These are phyloP conservation scores for Neurospora discreta DNA, from an alignment of 495 filamentous ascomycete genomes.

Conservation along the genomic window DNA sequence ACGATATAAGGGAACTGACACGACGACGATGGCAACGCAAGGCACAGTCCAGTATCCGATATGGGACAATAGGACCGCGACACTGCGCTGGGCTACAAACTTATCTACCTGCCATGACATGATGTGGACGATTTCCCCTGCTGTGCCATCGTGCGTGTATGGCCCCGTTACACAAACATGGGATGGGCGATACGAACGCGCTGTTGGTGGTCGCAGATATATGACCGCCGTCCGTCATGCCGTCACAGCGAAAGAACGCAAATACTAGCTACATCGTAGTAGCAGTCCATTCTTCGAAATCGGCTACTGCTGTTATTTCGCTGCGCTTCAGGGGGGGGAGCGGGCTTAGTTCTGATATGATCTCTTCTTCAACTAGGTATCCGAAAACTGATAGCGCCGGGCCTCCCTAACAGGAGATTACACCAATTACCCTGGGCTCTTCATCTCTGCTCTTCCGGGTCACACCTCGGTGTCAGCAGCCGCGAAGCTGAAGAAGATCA, in stretches of 20 bases:
- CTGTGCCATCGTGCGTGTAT: neutral
- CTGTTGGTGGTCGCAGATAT: neutral
- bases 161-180: neutral
- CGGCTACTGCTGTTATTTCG: neutral
- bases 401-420: neutral
- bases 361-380: neutral
- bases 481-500: neutral
- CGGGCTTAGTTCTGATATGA: neutral
- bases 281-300: neutral
- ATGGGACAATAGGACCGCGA: neutral
- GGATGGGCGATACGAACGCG: neutral
- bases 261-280: neutral
- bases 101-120: neutral
- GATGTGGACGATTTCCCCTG: neutral
- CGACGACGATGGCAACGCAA: neutral
- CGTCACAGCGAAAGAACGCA: neutral
- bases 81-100: neutral
- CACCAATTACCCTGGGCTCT: neutral
- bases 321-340: neutral
- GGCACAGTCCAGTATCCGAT: neutral
- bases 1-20: neutral
- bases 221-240: neutral
- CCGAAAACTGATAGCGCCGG: neutral
- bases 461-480: neutral
- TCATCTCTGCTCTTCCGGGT: neutral